Percentiles rank a stretch among this genome's conserved stretches.
These are phyloP conservation scores for Lipomyces lipofer DNA, from an alignment of 805 yeast species.

Conservation along the genomic window DNA sequence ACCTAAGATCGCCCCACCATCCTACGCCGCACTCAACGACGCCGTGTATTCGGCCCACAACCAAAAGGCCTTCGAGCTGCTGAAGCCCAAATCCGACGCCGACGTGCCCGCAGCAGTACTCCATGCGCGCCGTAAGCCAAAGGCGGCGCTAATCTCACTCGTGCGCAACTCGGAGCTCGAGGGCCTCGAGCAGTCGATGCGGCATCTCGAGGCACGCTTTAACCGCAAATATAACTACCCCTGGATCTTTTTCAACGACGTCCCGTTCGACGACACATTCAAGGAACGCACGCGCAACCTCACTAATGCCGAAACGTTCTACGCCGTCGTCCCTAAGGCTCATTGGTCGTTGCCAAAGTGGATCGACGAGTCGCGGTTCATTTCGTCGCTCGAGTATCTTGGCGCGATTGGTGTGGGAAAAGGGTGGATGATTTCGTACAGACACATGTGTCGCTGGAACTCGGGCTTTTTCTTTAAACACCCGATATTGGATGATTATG, in stretches of 20 bases:
- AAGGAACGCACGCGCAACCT: slow-evolving; percentile 58
- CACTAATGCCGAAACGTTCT: slow-evolving; percentile 52
- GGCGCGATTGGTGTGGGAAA: slow-evolving; percentile 51
- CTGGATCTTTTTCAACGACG: slow-evolving; percentile 79
- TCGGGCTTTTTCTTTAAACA: slow-evolving; percentile 71
- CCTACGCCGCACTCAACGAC: slow-evolving; percentile 30
- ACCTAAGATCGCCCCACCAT: slow-evolving; percentile 18
- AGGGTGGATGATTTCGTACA: slow-evolving; percentile 61
- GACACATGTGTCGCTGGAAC: slow-evolving; percentile 81
- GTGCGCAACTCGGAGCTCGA: slow-evolving; percentile 69
- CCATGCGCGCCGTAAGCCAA: slow-evolving; percentile 25
- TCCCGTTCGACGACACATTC: slow-evolving; percentile 60
- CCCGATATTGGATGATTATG: slow-evolving; percentile 53
- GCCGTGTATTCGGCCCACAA: slow-evolving; percentile 27
- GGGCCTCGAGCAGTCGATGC: slow-evolving; percentile 58
- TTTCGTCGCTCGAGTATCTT: slow-evolving; percentile 30
- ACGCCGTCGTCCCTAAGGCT: slow-evolving; percentile 57
- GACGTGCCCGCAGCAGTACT: slow-evolving; percentile 27
- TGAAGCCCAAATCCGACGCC: slow-evolving; percentile 23
- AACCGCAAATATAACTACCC: slow-evolving; percentile 66
- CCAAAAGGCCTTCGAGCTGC: slow-evolving; percentile 24
- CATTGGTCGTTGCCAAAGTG: slow-evolving; percentile 72
- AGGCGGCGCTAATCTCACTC: slow-evolving; percentile 52
- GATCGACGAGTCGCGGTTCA: slow-evolving; percentile 48
- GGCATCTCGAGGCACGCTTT: slow-evolving; percentile 66